Evolutionary conservation across 2,329 filamentous ascomycete species (phyloP).

Genomic region (Pseudopyrenochaeta lycopersici): DNA sequence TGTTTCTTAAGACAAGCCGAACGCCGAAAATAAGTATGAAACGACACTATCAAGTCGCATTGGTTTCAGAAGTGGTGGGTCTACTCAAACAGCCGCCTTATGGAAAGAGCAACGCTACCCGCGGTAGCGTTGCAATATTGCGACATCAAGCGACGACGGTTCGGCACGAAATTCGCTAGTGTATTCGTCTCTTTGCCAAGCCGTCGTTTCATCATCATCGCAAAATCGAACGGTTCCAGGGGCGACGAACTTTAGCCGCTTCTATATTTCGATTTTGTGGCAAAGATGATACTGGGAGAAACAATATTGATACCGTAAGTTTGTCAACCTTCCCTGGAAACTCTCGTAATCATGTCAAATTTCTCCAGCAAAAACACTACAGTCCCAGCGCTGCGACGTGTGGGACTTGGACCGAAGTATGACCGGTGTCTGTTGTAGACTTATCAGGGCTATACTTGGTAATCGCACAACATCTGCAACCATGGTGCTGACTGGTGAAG

Average conservation of each 20-base stretch:
- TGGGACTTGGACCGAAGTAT: not conserved
- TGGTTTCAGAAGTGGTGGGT: not conserved
- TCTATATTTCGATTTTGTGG: conserved; percentile 4
- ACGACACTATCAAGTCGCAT: not conserved
- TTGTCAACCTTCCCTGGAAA: not conserved
- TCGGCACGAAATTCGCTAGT: conserved; percentile 10
- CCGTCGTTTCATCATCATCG: conserved; percentile 11
- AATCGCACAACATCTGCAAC: not conserved
- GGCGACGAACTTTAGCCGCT: conserved; percentile 11
- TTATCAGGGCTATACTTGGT: no score
- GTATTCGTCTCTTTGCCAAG: conserved; percentile 1
- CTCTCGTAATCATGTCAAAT: not conserved
- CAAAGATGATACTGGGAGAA: not conserved
- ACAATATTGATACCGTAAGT: not conserved
- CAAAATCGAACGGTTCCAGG: conserved; percentile 3
- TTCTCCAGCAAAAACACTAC: not conserved
- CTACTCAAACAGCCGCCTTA: not conserved
- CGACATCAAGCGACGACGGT: conserved; percentile 5
- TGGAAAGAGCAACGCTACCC: not conserved
- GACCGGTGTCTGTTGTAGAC: no score
- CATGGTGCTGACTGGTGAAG: no score
- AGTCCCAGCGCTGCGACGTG: not conserved
- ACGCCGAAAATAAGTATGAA: not conserved
- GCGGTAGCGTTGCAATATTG: not conserved
- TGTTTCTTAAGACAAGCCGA: no score